Base-by-base conservation (phyloP, 441 rosid genomes). In the Dalechampia spathulata region DNA sequence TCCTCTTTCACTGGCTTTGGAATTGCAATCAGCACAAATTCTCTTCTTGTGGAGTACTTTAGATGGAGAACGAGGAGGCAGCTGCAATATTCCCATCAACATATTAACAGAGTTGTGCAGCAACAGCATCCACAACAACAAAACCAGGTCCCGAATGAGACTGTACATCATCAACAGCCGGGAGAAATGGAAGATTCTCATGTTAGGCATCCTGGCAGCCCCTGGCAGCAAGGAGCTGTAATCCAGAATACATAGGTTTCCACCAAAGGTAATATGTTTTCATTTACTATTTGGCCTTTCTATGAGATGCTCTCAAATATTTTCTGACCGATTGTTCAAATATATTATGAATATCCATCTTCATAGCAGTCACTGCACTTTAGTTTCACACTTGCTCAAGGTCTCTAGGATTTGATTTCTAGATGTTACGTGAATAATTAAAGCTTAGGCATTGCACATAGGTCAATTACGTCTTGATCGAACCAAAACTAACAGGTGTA, bases 1-100 rank as follows among this genome's bases (percentile, higher is more conserved):
- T 80, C 97, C 30, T 73, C 89, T 34, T 71, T 90, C 54, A 62
- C 72, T 14, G 95, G 95, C 20, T 83, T 90, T 43, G 97, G 95
- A 59, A 44, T 72, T 47, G 70, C 83, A 41, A 84, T 83, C 82
- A 65, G 78, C 40, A 74, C 65, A 55, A 73, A 85, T 49, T 81
- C 87, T 8, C 28, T 77, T 65, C 49, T 84, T 42, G 66, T 45
- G 1, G 81, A 81, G 78, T 49, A 74, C 64, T 57, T 34, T 23
- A 72, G 63, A 58, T 72, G 75, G 74, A 69, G 73, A 61, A 44
- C 60, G 53, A 41, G 57, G 45, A 51, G 32, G 40, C 60, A 36
- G 13, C 61, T 40, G 37, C 65, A 55, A 27, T 49, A 72, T n/a
- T 44, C 59, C 11, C 71, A 49, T 44, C 72, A 36, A 21, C 71